Percentiles rank a stretch among this genome's conserved stretches.
phyloP scores from a whole-genome alignment of 2,329 filamentous ascomycete genomes.

The Colletotrichum destructivum region DNA sequence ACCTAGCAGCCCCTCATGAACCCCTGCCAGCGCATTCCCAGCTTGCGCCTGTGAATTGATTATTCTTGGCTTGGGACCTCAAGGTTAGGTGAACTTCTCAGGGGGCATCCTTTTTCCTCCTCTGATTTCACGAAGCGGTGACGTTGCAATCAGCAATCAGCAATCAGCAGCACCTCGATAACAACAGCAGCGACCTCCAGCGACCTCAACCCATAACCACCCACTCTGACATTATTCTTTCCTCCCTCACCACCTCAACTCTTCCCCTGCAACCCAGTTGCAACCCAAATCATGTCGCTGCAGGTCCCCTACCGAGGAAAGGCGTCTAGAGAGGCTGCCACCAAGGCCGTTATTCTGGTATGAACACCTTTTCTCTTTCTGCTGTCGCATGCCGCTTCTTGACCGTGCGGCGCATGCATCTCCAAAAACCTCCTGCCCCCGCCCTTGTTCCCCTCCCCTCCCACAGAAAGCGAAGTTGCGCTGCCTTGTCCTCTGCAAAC shows the following conservation, averaged over 20 bases:
- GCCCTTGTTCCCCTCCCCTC: slow-evolving; percentile 43
- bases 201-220: neutral
- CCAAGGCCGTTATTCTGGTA: slow-evolving; percentile 97
- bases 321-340: slow-evolving; percentile 71
- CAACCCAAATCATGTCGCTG: slow-evolving; percentile 63
- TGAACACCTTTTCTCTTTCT: slow-evolving; percentile 2
- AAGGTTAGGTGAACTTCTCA: slow-evolving; percentile 32
- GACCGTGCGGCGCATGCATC: slow-evolving; percentile 30
- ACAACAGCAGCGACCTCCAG: slow-evolving; percentile 8
- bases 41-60: slow-evolving; percentile 25
- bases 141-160: slow-evolving; percentile 36
- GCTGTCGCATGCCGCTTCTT: slow-evolving; percentile 38
- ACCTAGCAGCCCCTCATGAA: neutral
- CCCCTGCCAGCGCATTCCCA: slow-evolving; percentile 30
- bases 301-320: slow-evolving; percentile 69
- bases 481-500: slow-evolving; percentile 28
- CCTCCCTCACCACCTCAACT: slow-evolving; percentile 40
- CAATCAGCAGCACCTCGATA: slow-evolving; percentile 18
- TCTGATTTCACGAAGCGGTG: slow-evolving; percentile 38
- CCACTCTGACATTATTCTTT: neutral
- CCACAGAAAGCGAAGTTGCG: neutral
- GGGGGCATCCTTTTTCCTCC: slow-evolving; percentile 11
- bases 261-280: neutral
- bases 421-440: slow-evolving; percentile 29
- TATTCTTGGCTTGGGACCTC: slow-evolving; percentile 17